Conservation (phyloP, 1,139 yeast genomes). For the Hemisphaericaspora xylanilytica region DNA sequence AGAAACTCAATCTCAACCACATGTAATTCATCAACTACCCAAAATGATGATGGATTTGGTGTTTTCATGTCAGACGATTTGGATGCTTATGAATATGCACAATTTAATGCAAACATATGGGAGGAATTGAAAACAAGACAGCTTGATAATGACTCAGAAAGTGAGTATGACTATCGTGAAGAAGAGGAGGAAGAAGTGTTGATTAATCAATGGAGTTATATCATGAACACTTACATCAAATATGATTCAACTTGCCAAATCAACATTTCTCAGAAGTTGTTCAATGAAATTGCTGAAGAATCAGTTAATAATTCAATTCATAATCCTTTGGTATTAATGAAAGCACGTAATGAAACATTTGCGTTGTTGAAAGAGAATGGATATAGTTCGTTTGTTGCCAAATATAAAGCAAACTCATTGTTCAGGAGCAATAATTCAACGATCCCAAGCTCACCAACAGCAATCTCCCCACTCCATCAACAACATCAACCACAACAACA, state of each 20-base stretch:
- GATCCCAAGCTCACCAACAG: conserved; percentile 3
- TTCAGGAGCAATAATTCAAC: neutral
- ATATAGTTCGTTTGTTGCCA: conserved; percentile 22
- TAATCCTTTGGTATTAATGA: conserved; percentile 36
- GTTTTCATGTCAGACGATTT: conserved; percentile 24
- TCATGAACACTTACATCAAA: conserved; percentile 26
- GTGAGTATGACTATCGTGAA: conserved; percentile 7
- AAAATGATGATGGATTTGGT: neutral
- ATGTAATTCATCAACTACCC: conserved; percentile 24
- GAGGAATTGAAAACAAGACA: conserved; percentile 24
- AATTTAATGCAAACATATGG: conserved; percentile 24
- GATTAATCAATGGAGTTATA: conserved; percentile 28
- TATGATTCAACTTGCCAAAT: conserved; percentile 45
- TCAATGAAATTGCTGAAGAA: conserved; percentile 31
- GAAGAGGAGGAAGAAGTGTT: conserved; percentile 14
- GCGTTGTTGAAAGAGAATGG: conserved; percentile 48
- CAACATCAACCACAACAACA: conserved; percentile 1
- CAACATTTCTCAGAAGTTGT: conserved; percentile 38
- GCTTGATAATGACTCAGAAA: conserved; percentile 19
- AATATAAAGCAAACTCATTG: conserved; percentile 5
- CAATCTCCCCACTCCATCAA: conserved; percentile 2
- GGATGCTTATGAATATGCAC: conserved; percentile 11
- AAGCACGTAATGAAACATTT: conserved; percentile 44
- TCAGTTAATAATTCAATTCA: conserved; percentile 26
- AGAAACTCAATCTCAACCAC: conserved; percentile 7